Base-by-base conservation (phyloP, 2,329 filamentous ascomycete species). In the Scedosporium boydii region DNA sequence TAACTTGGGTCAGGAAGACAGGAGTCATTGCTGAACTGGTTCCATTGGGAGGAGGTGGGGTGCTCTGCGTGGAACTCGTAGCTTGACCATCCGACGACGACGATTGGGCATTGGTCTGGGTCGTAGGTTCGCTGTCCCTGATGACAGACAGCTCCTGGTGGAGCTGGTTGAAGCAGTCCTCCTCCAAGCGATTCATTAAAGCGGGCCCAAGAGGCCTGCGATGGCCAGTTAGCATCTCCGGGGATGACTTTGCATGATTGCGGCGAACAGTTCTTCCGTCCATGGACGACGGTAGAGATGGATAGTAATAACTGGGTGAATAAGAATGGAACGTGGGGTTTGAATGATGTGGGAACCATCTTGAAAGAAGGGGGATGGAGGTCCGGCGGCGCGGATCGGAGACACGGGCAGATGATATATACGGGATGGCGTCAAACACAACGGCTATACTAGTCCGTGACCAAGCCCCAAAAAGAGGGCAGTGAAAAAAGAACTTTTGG, bases 1-100 rank as follows among this genome's bases (percentile, higher is more conserved):
- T 68, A 63, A 64, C 62, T 62, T 9, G 73, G 67, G 65, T 71
- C 64, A 44, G 78, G 77, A 62, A 79, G 69, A 68, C 78, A 80
- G 57, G 76, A 74, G 67, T 79, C 77, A 68, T 81, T 78, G 63
- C 73, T 75, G 71, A 71, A 79, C 63, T 77, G 76, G 63, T 77
- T 65, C 65, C 65, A 67, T 51, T 65, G 60, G 3, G 63, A 58
- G 51, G 66, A 67, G 58, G 63, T 62, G 21, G 66, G 64, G 59
- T 67, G 57, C 18, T 27, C 34, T 53, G 60, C 18, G 60, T 62
- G 60, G 60, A 62, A 62, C 12, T 29, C 34, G 55, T 62, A 27
- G 7, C 18, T 46, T 18, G 14, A 7, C 60, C 60, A 62, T 27
- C 16, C 38, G 34, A 10, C 38, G 60, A 27, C 21, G 60, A 62